These are phyloP conservation scores for Clarireedia hainanense DNA, from an alignment of 2,329 filamentous ascomycete genomes.

Conservation along the genomic window DNA sequence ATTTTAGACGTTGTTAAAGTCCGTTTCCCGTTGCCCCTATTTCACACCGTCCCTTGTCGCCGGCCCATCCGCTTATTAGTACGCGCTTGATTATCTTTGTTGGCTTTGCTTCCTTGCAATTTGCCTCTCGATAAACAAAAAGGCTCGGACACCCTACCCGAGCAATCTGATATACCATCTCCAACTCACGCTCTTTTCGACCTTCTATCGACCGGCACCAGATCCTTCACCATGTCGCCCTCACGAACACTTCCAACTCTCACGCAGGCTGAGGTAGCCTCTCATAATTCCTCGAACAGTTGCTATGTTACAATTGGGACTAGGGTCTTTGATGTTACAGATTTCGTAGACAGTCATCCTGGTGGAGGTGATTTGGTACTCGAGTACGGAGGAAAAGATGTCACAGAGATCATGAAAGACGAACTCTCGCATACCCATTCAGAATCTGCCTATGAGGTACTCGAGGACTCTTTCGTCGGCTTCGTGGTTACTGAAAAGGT, in stretches of 20 bases:
- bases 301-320: slow-evolving; percentile 88
- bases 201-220: neutral
- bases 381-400: slow-evolving; percentile 83
- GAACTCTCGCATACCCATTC: slow-evolving; percentile 76
- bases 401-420: slow-evolving; percentile 76
- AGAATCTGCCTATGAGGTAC: slow-evolving; percentile 89
- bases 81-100: neutral
- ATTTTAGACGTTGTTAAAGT: neutral
- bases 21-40: neutral
- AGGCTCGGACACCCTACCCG: neutral
- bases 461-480: slow-evolving; percentile 79
- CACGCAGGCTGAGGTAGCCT: slow-evolving; percentile 69
- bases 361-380: slow-evolving; percentile 83
- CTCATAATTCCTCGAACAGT: slow-evolving; percentile 71
- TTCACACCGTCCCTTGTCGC: neutral
- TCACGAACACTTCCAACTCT: slow-evolving; percentile 76
- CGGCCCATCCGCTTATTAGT: neutral
- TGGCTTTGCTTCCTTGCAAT: neutral
- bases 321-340: slow-evolving; percentile 92
- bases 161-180: neutral
- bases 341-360: slow-evolving; percentile 84
- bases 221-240: slow-evolving; percentile 53
- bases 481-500: slow-evolving; percentile 57
- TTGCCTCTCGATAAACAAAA: slow-evolving; percentile 1
- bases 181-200: neutral